Evolutionary conservation across 257 asterid species (phyloP).

Genomic region (Primulina tabacum): DNA sequence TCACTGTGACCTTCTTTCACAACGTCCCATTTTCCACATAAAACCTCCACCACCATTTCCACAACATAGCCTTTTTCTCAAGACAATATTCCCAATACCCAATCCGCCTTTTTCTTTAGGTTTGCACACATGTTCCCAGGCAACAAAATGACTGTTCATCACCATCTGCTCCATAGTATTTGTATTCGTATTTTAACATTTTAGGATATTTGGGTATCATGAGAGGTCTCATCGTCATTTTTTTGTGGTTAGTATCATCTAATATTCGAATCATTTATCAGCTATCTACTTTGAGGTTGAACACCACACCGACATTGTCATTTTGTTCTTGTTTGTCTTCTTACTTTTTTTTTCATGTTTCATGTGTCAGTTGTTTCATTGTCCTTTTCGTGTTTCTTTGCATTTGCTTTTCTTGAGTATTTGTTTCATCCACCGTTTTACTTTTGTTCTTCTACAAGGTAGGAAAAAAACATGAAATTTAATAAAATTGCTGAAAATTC

Average conservation of each 20-base stretch:
- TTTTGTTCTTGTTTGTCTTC: neutral
- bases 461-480: neutral
- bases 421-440: neutral
- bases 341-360: neutral
- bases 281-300: neutral
- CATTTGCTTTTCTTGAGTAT: neutral
- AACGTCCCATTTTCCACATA: no score
- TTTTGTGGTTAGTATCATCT: neutral
- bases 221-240: neutral
- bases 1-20: no score
- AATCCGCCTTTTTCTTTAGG: no score
- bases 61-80: no score
- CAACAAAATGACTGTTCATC: no score
- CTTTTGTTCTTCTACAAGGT: neutral
- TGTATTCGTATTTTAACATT: neutral
- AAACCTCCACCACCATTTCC: no score
- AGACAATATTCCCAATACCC: no score
- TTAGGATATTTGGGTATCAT: neutral
- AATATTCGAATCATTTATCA: neutral
- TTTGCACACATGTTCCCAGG: no score
- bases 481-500: neutral
- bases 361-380: neutral
- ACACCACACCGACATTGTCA: neutral
- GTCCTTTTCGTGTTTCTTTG: neutral
- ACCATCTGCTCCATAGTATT: no score